Conservation (phyloP, 2,329 filamentous ascomycete species). For the Diplodia intermedia region DNA sequence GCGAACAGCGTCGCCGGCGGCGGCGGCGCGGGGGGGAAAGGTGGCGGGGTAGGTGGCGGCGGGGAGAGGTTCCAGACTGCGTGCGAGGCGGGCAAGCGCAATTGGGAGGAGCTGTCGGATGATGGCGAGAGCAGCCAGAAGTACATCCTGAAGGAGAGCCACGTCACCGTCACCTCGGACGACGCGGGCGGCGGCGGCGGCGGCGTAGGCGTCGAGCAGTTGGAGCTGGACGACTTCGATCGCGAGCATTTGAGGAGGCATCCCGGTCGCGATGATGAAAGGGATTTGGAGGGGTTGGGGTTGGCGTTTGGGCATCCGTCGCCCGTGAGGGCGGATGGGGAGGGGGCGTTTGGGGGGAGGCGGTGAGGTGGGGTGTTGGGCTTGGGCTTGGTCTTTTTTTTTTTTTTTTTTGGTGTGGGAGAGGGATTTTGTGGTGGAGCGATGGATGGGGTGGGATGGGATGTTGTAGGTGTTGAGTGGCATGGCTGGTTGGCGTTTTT, state of each 20-base stretch:
- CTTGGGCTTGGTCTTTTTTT: background rate
- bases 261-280: background rate
- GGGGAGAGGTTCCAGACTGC: background rate
- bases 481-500: background rate
- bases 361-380: background rate
- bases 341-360: no score
- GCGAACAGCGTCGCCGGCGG: background rate
- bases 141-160: constrained; percentile 48
- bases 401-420: background rate
- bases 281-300: no score
- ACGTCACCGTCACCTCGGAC: no score
- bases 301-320: background rate
- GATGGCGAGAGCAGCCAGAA: constrained; percentile 49
- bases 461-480: background rate
- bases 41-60: background rate
- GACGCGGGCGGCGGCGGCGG: no score
- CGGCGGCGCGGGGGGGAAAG: background rate
- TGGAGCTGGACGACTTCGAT: background rate
- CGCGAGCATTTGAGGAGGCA: background rate
- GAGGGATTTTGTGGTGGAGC: background rate
- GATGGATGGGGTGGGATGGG: background rate
- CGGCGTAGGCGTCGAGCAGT: no score
- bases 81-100: constrained; percentile 12
- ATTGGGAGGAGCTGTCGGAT: constrained; percentile 33
- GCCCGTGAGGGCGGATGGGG: no score